Evolutionary conservation across 1,139 yeast species (phyloP), one percentile per base, ranked within the genome.

Genomic region (Pichia sp.): DNA sequence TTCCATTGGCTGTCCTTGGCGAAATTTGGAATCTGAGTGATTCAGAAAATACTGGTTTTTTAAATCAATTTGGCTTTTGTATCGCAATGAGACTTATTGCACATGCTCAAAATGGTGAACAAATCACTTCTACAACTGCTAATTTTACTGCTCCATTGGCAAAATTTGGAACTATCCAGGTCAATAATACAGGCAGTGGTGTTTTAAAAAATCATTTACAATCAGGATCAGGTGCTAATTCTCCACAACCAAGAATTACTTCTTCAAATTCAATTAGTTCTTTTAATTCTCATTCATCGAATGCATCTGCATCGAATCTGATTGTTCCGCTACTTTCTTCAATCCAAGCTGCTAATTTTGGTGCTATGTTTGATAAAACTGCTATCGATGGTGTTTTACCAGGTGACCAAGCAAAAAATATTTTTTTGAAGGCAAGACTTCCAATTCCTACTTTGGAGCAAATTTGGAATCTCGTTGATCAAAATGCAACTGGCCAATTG

Each of bases 11-110:
- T 22, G 69, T 78, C 33, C 70, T 92, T 42, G 96, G 97, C 4
- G 95, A 89, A 63, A 82, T 94, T 50, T 94, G 98, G 98, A 94
- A 87, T 62, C 63, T 85, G 39, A 90, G 96, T 16, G 99, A 92
- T 66, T 74, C 77, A 22, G 82, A 80, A 51, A 89, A 87, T 65
- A 74, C 81, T 54, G 99, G 98, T 0, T 86, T 83, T 61, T 71
- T 94, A 54, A 83, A 86, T 55, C 89, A 82, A 60, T 73, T 76
- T 51, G 92, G 92, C 26, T 94, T 94, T 65, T 78, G 87, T 51
- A 74, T 80, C 46, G 96, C 97, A 28, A 74, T 92, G 78, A 76
- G 99, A 62, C 70, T 87, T 55, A 87, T 94, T 59, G 96, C 95
- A 27, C 86, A 87, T 61, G 82, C 87, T 39, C 98, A 94, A 67